These are phyloP conservation scores for Lactarius evosmus DNA, from an alignment of 768 basidiomycete species.

Conservation along the genomic window DNA sequence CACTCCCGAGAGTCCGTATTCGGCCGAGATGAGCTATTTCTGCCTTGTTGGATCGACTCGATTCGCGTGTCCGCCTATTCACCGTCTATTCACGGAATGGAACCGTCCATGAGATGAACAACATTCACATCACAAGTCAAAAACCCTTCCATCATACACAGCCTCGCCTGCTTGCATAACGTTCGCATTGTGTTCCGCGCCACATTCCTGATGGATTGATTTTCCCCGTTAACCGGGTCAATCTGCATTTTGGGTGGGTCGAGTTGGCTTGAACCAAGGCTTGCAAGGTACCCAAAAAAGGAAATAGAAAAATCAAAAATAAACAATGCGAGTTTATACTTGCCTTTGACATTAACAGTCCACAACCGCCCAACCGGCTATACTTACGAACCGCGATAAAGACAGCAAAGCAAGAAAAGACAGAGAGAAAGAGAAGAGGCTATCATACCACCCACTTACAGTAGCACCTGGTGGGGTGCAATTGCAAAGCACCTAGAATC, in stretches of 20 bases:
- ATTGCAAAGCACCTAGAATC: slow-evolving; percentile 47
- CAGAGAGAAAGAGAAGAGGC: slow-evolving; percentile 19
- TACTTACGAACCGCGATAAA: slow-evolving; percentile 22
- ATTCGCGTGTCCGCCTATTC: neutral
- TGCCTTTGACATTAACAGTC: slow-evolving; percentile 20
- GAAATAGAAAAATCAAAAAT: slow-evolving; percentile 5
- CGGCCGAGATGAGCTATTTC: neutral
- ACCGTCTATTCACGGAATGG: slow-evolving; percentile 9
- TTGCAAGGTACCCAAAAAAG: neutral
- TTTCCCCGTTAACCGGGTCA: too few relatives aligned
- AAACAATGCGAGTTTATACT: slow-evolving; percentile 23
- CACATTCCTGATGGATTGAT: slow-evolving; percentile 9
- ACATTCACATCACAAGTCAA: slow-evolving; percentile 16
- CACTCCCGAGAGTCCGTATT: neutral
- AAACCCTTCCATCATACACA: slow-evolving; percentile 19
- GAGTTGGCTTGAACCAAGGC: neutral
- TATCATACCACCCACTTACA: slow-evolving; percentile 27
- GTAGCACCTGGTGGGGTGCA: slow-evolving; percentile 2
- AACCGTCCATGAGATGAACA: neutral
- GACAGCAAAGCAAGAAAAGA: slow-evolving; percentile 14
- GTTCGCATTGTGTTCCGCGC: neutral
- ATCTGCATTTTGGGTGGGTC: neutral
- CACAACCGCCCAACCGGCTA: slow-evolving; percentile 11
- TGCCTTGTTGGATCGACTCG: slow-evolving; percentile 2
- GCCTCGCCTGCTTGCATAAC: neutral